Percentiles rank a stretch among this genome's conserved stretches.
phyloP scores from a whole-genome alignment of 225 moss, liverwort and hornwort species.

The Pseudoscleropodium purum region DNA sequence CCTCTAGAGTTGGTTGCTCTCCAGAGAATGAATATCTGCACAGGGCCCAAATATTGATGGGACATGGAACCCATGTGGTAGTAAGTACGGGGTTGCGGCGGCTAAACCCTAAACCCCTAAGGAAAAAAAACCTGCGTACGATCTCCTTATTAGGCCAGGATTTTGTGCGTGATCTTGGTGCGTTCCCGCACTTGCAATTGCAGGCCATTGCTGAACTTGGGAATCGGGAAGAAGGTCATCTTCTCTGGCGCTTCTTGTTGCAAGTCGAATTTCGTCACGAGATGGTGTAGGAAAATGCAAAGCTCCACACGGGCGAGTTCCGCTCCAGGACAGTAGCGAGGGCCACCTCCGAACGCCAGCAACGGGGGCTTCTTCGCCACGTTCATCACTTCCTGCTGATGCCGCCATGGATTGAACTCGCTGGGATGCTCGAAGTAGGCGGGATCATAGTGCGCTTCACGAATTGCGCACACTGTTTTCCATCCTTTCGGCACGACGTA shows the following conservation, averaged over 20 bases:
- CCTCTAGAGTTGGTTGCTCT: neutral
- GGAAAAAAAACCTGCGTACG: neutral
- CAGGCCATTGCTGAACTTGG: constrained; percentile 8
- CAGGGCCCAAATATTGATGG: neutral
- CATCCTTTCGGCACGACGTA: constrained; percentile 9
- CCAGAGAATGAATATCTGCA: neutral
- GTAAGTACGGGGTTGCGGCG: neutral
- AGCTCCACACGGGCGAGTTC: constrained; percentile 12
- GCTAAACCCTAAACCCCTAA: neutral
- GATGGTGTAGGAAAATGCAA: constrained; percentile 9
- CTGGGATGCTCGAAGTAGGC: neutral
- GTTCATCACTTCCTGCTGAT: constrained; percentile 9
- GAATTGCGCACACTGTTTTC: constrained; percentile 14
- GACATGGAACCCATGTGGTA: neutral
- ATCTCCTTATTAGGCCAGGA: neutral
- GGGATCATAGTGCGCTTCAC: constrained; percentile 3
- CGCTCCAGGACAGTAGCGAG: constrained; percentile 9
- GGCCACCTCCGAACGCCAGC: constrained; percentile 6
- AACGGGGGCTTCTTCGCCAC: constrained; percentile 4
- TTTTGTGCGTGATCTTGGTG: neutral
- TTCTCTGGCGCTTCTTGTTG: neutral
- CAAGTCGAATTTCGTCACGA: constrained; percentile 9
- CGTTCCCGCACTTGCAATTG: neutral
- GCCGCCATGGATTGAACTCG: constrained; percentile 12
- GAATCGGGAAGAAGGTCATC: constrained; percentile 13